Evolutionary conservation across 257 asterid species (phyloP), one percentile per base, ranked within the genome.

Genomic region (Gentiana macrophylla): DNA sequence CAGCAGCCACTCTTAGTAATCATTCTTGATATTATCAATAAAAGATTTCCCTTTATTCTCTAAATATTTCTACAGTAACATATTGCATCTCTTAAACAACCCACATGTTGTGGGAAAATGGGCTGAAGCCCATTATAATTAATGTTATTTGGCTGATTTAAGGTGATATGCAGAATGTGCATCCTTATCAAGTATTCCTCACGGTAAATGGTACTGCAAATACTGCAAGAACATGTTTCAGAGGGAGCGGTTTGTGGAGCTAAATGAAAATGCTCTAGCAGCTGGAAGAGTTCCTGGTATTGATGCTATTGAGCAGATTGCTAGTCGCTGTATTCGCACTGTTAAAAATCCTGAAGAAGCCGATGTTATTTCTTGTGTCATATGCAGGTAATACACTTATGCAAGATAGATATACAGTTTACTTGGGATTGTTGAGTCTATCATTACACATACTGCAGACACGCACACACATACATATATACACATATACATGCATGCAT

Each of bases 121-220:
- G 41, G 50, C 62, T 12, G 35, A 9, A 43, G 4, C 36, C 46
- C 46, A 41, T 41, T 9, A 41, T 41, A 10, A 0, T 60, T 60
- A 13, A 57, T 32, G 8, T 53, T 65, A 12, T 67, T 37, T 59
- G 52, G 52, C 49, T 48, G 12, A 33, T 67, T 57, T 49, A 53
- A 52, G 55, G 65, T 64, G 60, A 36, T 55, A 57, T 83, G 81
- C 87, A 92, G 99, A 80, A 64, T 92, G 99, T 70, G 94, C 99
- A 50, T 86, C 92, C 61, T 62, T 92, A 59, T 55, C 76, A 24
- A 69, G 77, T 74, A 77, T 89, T 70, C 94, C 99, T 71, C 81
- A 67, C 61, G 96, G 94, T 65, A 92, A 86, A 77, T 92, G 96
- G 99, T 89, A 75, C 74, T 92, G 99, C 73, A 86, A 86, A 60